Conservation (phyloP, 345 rosid genomes). For the Euclidium syriacum region DNA sequence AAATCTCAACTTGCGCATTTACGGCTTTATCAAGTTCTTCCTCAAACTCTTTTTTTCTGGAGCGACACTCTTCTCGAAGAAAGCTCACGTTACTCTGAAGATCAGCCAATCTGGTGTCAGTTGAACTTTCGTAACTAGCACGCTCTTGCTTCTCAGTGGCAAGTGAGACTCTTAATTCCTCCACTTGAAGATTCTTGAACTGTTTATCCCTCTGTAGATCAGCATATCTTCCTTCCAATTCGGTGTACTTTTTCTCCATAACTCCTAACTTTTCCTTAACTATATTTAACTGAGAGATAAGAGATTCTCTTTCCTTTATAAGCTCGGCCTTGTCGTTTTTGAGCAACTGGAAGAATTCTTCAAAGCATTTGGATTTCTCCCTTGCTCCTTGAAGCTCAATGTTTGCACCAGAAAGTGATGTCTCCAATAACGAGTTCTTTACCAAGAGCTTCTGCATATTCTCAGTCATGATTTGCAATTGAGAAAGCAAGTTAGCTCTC, state of each 20-base stretch:
- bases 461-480: conserved; percentile 65
- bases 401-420: conserved; percentile 57
- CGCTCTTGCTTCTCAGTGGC: conserved; percentile 64
- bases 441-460: conserved; percentile 69
- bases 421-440: conserved; percentile 50
- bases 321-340: conserved; percentile 69
- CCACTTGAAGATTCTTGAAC: conserved; percentile 54
- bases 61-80: conserved; percentile 65
- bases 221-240: conserved; percentile 56
- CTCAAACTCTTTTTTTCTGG: conserved; percentile 75
- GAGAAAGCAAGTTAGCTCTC: conserved; percentile 74
- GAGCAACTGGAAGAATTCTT: conserved; percentile 65
- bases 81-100: conserved; percentile 60
- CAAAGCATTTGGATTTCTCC: conserved; percentile 60
- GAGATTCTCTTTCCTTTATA: conserved; percentile 43
- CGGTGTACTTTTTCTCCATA: conserved; percentile 61
- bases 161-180: conserved; percentile 55
- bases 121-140: conserved; percentile 48
- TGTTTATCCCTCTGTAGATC: conserved; percentile 67
- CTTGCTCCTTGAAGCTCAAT: conserved; percentile 69
- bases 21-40: conserved; percentile 86
- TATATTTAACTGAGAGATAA: conserved; percentile 51
- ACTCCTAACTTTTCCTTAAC: conserved; percentile 54
- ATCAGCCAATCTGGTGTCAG: conserved; percentile 60
- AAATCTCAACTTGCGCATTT: conserved; percentile 74